Evolutionary conservation across 768 basidiomycete genomes (phyloP).

Genomic region (Neoboletus magnificus): DNA sequence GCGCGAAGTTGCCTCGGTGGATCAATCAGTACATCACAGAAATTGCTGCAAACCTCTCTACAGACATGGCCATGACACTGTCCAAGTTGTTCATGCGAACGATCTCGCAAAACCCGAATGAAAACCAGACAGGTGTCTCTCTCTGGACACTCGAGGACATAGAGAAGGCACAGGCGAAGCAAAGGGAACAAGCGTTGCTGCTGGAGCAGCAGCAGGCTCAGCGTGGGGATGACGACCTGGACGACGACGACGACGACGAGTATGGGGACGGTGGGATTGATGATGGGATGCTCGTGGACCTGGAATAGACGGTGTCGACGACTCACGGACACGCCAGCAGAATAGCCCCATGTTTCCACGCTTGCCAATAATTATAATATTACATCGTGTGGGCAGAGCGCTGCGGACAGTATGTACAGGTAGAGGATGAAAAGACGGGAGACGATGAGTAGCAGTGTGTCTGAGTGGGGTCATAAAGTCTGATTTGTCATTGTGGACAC

Average conservation of each 20-base stretch:
- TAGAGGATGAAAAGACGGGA: not conserved
- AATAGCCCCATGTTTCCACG: not conserved
- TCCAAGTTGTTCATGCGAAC: slow-evolving; percentile 96
- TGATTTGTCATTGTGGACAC: slow-evolving; percentile 25
- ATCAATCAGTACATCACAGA: slow-evolving; percentile 99
- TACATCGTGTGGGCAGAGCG: slow-evolving; percentile 13
- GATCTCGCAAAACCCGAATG: slow-evolving; percentile 98
- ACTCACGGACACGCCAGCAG: not conserved
- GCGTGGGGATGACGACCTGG: slow-evolving; percentile 26
- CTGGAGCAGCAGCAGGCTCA: slow-evolving; percentile 33
- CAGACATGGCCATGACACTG: slow-evolving; percentile 93
- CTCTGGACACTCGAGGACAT: slow-evolving; percentile 95
- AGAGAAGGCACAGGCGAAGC: slow-evolving; percentile 79
- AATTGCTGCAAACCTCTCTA: slow-evolving; percentile 93
- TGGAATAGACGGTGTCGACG: slow-evolving; percentile 13
- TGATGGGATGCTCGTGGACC: slow-evolving; percentile 58
- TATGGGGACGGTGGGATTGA: slow-evolving; percentile 66
- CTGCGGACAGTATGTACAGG: slow-evolving; percentile 14
- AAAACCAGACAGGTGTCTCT: slow-evolving; percentile 91
- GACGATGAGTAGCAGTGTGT: not conserved
- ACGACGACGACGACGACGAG: slow-evolving; percentile 59
- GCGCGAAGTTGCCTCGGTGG: slow-evolving; percentile 95
- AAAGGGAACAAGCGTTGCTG: slow-evolving; percentile 60
- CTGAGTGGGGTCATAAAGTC: not conserved
- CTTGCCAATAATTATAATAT: slow-evolving; percentile 5